These are phyloP conservation scores for Xylariaceae sp. DNA, from an alignment of 2,329 filamentous ascomycete species.

Conservation along the genomic window DNA sequence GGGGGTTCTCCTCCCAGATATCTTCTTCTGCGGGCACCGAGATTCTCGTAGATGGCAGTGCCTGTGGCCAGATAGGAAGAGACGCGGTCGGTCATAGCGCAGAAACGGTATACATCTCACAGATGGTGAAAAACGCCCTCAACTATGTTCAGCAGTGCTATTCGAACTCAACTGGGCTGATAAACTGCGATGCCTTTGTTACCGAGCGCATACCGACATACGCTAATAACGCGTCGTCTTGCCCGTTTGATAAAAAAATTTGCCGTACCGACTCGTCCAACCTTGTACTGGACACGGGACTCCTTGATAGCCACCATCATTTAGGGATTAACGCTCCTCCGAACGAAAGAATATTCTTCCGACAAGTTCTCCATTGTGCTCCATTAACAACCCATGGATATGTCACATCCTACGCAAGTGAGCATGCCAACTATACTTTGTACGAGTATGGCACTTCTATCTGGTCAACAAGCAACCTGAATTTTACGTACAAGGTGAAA, in stretches of 20 bases:
- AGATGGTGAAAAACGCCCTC: neutral
- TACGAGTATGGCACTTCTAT: neutral
- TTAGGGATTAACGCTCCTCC: conserved; percentile 8
- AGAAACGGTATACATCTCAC: neutral
- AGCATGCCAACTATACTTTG: neutral
- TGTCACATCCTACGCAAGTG: neutral
- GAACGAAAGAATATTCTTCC: neutral
- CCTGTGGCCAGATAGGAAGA: neutral
- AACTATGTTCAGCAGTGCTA: conserved; percentile 19
- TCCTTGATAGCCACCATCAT: conserved; percentile 1
- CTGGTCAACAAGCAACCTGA: neutral
- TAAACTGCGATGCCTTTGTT: neutral
- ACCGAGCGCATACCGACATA: neutral
- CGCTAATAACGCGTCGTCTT: neutral
- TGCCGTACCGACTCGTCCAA: neutral
- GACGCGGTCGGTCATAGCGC: neutral
- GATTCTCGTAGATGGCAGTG: neutral
- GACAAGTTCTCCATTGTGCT: conserved; percentile 2
- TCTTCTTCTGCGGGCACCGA: neutral
- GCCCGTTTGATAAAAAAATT: neutral
- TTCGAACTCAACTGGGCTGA: neutral
- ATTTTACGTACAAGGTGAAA: neutral
- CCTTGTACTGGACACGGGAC: conserved; percentile 1
- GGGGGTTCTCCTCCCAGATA: conserved; percentile 8
- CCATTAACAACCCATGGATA: neutral